Conservation (phyloP, 2,329 filamentous ascomycete species). For the Colletotrichum spinosum region DNA sequence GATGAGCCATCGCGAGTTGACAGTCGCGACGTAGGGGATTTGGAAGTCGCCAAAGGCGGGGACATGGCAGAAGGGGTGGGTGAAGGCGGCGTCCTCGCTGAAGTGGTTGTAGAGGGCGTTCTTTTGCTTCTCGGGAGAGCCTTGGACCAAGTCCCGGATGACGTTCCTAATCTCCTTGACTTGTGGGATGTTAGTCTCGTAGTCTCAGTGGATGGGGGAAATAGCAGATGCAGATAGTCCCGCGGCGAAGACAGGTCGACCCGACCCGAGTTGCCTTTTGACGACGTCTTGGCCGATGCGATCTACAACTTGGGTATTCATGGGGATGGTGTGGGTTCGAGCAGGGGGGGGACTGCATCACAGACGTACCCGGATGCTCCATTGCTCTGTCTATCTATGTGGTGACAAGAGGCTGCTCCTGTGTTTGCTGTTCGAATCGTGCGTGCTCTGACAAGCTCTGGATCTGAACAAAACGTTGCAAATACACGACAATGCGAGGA, state of each 20-base stretch:
- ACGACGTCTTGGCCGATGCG: background rate
- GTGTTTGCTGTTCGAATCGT: no score
- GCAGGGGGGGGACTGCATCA: background rate
- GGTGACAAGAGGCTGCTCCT: no score
- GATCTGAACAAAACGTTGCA: no score
- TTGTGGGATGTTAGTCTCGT: slow-evolving; percentile 39
- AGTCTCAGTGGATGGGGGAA: background rate
- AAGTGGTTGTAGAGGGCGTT: slow-evolving; percentile 79
- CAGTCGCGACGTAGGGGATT: slow-evolving; percentile 51
- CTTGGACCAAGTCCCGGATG: slow-evolving; percentile 76
- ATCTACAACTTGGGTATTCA: slow-evolving; percentile 1
- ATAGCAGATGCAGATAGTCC: background rate
- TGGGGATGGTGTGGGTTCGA: background rate
- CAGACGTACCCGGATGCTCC: slow-evolving; percentile 32
- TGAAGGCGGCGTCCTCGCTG: slow-evolving; percentile 76
- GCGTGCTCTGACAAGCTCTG: no score
- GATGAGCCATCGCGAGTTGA: slow-evolving; percentile 76
- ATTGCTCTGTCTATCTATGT: background rate
- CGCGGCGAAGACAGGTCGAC: no score
- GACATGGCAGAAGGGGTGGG: slow-evolving; percentile 82
- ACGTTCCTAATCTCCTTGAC: slow-evolving; percentile 72
- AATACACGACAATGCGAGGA: background rate
- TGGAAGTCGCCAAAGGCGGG: slow-evolving; percentile 59
- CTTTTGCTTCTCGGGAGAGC: slow-evolving; percentile 73
- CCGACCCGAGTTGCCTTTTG: no score